Evolutionary conservation across 106 monocot genomes (phyloP), one percentile per base, ranked within the genome.

Genomic region (Allium fistulosum): DNA sequence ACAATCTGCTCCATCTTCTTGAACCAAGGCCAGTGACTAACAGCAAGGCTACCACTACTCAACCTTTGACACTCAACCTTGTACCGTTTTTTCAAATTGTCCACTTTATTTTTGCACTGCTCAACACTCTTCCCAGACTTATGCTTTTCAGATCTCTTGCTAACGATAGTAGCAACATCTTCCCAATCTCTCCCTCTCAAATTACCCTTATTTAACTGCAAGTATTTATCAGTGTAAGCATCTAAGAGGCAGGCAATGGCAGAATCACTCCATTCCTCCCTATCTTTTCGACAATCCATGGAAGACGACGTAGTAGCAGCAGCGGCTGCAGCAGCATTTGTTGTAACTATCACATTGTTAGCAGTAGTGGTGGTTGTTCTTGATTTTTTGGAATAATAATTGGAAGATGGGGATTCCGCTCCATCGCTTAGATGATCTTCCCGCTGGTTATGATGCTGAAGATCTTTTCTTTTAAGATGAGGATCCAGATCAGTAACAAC

Each of bases 31-130:
- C 97, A 99, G 76, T 99, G 97, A 59, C 82, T 89, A 17, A 69
- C 69, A 6, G 82, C 56, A 48, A 86, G 71, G 57, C 71, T 67
- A 7, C 85, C 89, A 26, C 80, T 76, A 22, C 61, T 74, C 26
- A 92, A 72, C 17, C 97, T 83, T 71, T 92, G 97, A 63, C 92
- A 76, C 84, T 99, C 97, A 10, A 92, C 97, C 80, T 99, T 99
- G 79, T 92, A 99, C 2, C 97, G 75, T 73, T 99, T 99, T 75
- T 99, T 99, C 48, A 99, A 85, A 58, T 99, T 99, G 57, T 99
- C 93, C 10, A 93, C 87, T 79, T 99, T 99, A 72, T 99, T 99
- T 79, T 99, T 99, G 70, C 99, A 99, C 78, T 99, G 99, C 72
- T 99, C 99, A 22, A 99, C 93, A 49, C 86, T 99, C 79, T 99